Evolutionary conservation across 306 rosid genomes (phyloP).

Genomic region (Sicyos baderoa): DNA sequence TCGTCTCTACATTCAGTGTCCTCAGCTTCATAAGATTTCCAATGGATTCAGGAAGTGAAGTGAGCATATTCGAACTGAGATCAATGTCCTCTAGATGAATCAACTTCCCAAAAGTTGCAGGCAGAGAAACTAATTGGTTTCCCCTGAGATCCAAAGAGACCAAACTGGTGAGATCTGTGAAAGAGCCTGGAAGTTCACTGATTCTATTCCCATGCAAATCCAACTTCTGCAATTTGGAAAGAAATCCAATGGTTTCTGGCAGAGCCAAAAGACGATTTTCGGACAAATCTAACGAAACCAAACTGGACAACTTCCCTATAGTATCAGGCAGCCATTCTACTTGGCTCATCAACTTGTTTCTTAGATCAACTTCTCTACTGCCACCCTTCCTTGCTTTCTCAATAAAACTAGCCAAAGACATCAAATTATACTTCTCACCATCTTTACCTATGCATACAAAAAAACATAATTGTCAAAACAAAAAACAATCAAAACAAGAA

Average conservation of each 20-base stretch:
- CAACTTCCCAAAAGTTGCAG: slow-evolving; percentile 64
- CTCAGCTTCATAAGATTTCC: slow-evolving; percentile 62
- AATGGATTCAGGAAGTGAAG: slow-evolving; percentile 54
- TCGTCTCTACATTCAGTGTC: slow-evolving; percentile 61
- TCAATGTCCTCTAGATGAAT: slow-evolving; percentile 62
- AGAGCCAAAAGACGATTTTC: slow-evolving; percentile 60
- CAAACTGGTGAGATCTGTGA: slow-evolving; percentile 59
- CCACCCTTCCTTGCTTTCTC: slow-evolving; percentile 78
- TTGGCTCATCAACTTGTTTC: slow-evolving; percentile 57
- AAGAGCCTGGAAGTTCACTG: slow-evolving; percentile 48
- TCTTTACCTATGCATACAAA: slow-evolving; percentile 50
- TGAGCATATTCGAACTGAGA: slow-evolving; percentile 62
- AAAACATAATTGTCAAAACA: slow-evolving; percentile 12
- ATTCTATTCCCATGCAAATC: slow-evolving; percentile 66
- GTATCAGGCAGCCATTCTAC: slow-evolving; percentile 89
- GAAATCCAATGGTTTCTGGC: slow-evolving; percentile 67
- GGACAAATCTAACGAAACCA: slow-evolving; percentile 69
- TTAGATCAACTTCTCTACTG: slow-evolving; percentile 49
- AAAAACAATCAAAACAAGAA: neutral
- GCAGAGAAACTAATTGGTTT: slow-evolving; percentile 46
- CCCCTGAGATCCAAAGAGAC: slow-evolving; percentile 55
- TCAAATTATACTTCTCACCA: slow-evolving; percentile 67
- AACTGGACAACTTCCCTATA: slow-evolving; percentile 63
- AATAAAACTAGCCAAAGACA: slow-evolving; percentile 66
- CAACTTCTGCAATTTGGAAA: slow-evolving; percentile 56